Evolutionary conservation across 495 filamentous ascomycete species (phyloP).

Genomic region (Penicillium canariense): DNA sequence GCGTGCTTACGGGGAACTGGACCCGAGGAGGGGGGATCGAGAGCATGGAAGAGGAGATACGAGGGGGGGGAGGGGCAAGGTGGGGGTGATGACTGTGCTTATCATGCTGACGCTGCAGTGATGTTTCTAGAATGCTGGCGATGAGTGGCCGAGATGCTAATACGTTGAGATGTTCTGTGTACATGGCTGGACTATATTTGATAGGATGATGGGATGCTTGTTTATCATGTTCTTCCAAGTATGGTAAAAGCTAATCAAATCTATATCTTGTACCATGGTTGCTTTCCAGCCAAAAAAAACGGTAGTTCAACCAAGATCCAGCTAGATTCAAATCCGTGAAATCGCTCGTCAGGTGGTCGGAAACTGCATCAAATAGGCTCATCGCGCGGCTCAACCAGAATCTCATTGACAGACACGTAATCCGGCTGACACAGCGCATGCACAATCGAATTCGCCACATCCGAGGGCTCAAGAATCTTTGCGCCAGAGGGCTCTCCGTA

Average conservation of each 20-base stretch:
- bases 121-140: not conserved
- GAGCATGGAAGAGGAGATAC: no score
- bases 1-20: no score
- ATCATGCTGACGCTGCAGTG: not conserved
- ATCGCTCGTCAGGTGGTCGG: no score
- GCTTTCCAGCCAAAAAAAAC: not conserved
- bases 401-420: slow-evolving; percentile 68
- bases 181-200: no score
- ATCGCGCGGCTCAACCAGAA: slow-evolving; percentile 68
- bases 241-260: not conserved
- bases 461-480: slow-evolving; percentile 59
- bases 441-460: slow-evolving; percentile 63
- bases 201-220: no score
- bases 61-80: not conserved
- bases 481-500: slow-evolving; percentile 65
- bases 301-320: not conserved
- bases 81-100: not conserved
- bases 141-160: not conserved
- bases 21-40: no score
- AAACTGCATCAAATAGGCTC: slow-evolving; percentile 66
- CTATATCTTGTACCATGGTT: not conserved
- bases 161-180: no score
- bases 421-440: slow-evolving; percentile 62
- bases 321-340: not conserved
- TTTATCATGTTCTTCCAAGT: not conserved